A percentile compares a stretch with the other conserved stretches of the same genome.
phyloP scores from a whole-genome alignment of 495 filamentous ascomycete genomes.

The Aspergillus homomorphus region DNA sequence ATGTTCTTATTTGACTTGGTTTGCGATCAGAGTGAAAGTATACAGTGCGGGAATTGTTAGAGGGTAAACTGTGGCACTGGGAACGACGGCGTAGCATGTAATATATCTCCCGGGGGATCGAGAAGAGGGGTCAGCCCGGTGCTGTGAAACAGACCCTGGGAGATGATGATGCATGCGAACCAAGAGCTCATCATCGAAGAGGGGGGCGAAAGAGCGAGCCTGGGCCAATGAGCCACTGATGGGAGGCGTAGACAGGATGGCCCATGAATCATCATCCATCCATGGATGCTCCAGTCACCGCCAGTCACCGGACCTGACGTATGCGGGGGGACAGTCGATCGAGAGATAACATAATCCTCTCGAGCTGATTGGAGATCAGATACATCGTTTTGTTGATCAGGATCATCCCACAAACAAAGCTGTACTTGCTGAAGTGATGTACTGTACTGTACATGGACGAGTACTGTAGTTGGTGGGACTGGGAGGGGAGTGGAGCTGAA shows the following conservation, averaged over 20 bases:
- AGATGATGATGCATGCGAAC: conserved; percentile 9
- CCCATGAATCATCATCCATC: not conserved
- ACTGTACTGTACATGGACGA: no score
- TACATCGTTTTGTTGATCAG: no score
- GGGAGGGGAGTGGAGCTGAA: no score
- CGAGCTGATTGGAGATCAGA: not conserved
- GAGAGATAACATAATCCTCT: not conserved
- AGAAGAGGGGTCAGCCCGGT: conserved; percentile 10
- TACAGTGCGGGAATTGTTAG: not conserved
- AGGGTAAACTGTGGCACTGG: not conserved
- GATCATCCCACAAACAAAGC: no score
- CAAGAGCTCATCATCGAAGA: not conserved
- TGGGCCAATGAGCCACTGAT: conserved; percentile 3
- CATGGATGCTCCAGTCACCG: conserved; percentile 1
- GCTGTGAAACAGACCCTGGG: conserved; percentile 10
- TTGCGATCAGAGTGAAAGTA: not conserved
- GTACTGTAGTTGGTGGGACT: no score
- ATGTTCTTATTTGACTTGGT: not conserved
- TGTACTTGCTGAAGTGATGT: no score
- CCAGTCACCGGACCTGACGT: not conserved
- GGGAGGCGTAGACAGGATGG: not conserved
- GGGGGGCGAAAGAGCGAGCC: conserved; percentile 4
- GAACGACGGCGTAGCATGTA: not conserved
- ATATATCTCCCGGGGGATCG: not conserved
- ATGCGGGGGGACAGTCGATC: not conserved